A percentile compares a stretch with the other conserved stretches of the same genome.
Conservation (phyloP, 441 rosid genomes). For the Heliophila coronopifolia region DNA sequence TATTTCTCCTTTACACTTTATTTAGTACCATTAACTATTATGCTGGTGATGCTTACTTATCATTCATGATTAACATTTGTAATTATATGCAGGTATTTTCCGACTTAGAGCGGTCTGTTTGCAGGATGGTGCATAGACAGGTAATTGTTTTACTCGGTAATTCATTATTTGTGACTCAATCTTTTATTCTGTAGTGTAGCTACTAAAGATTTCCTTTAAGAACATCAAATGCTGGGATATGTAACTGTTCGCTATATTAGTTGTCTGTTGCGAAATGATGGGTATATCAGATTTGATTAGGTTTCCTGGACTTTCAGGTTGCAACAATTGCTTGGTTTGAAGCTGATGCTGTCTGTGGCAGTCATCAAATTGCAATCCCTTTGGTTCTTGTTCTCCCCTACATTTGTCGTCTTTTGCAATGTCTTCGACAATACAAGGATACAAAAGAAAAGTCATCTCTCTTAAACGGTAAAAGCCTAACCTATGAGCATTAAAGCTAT, state of each 20-base stretch:
- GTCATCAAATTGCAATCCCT: constrained; percentile 67
- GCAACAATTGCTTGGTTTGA: constrained; percentile 85
- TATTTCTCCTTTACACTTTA: not conserved
- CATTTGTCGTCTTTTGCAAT: constrained; percentile 60
- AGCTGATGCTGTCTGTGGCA: constrained; percentile 72
- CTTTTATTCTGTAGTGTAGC: not conserved
- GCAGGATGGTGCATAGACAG: constrained; percentile 74
- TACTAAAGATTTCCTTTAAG: not conserved
- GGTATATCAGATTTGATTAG: constrained; percentile 1
- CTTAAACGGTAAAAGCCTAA: constrained; percentile 43
- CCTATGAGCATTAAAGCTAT: not conserved
- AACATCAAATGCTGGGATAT: not conserved
- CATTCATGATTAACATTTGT: constrained; percentile 14
- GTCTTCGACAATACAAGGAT: constrained; percentile 69
- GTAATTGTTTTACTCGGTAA: constrained; percentile 24
- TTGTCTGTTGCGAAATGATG: not conserved
- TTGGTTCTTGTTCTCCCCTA: constrained; percentile 69
- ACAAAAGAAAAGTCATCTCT: constrained; percentile 59
- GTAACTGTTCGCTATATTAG: not conserved
- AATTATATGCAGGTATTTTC: constrained; percentile 56
- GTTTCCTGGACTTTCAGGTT: constrained; percentile 38
- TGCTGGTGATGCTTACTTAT: not conserved
- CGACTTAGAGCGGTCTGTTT: constrained; percentile 67
- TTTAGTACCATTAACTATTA: not conserved
- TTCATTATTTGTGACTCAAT: not conserved